Percentiles rank a stretch among this genome's conserved stretches.
These are phyloP conservation scores for Boechera stricta DNA, from an alignment of 345 rosid genomes.

Conservation along the genomic window DNA sequence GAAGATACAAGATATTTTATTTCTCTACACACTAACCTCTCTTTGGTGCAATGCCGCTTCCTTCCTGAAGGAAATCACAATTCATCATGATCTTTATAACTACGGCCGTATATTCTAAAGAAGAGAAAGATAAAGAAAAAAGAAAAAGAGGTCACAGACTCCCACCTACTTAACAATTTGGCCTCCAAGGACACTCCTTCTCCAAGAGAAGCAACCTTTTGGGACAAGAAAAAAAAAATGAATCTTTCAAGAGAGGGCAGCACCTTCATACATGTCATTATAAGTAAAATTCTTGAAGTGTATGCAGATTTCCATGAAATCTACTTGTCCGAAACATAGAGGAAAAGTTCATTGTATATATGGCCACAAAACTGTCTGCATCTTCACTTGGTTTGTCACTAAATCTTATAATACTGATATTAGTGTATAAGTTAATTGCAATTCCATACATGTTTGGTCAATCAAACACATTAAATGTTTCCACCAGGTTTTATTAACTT, in stretches of 20 bases:
- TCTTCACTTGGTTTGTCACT: conserved; percentile 13
- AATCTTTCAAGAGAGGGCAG: conserved; percentile 9
- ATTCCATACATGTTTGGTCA: conserved; percentile 19
- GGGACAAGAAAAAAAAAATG: background rate
- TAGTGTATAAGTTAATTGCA: background rate
- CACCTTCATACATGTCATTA: background rate
- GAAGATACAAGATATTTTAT: background rate
- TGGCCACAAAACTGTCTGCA: conserved; percentile 1
- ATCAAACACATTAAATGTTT: background rate
- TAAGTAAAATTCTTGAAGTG: background rate
- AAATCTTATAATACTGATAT: background rate
- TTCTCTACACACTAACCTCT: conserved; percentile 60
- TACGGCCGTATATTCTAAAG: conserved; percentile 5
- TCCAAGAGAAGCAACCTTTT: conserved; percentile 92
- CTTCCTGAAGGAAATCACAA: conserved; percentile 56
- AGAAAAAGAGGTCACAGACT: conserved; percentile 22
- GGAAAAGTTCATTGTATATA: background rate
- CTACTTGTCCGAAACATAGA: background rate
- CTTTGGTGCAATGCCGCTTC: conserved; percentile 87
- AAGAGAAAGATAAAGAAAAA: conserved; percentile 19
- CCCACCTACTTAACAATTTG: conserved; percentile 83
- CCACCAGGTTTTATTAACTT: background rate
- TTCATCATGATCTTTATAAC: conserved; percentile 15
- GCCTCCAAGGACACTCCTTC: conserved; percentile 97
- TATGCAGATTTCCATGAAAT: background rate